Conservation (phyloP, 1,139 yeast species). For the Hemisphaericaspora lyxosophila region DNA sequence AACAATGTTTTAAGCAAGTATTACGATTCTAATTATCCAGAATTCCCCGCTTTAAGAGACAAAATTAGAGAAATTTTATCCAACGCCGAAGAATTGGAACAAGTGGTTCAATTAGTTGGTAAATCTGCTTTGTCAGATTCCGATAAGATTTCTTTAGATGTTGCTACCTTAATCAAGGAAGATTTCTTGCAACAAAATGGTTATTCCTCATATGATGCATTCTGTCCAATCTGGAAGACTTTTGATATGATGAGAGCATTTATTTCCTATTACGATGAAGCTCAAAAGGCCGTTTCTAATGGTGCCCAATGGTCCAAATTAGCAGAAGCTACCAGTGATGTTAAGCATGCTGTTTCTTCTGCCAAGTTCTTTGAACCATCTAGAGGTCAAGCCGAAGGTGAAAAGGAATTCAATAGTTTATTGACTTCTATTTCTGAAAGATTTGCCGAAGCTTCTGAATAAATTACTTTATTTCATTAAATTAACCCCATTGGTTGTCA, state of each 20-base stretch:
- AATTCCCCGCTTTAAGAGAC: constrained; percentile 85
- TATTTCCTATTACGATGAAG: constrained; percentile 89
- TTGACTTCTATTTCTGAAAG: constrained; percentile 77
- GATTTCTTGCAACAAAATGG: constrained; percentile 99
- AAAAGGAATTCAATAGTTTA: constrained; percentile 73
- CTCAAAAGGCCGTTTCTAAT: constrained; percentile 91
- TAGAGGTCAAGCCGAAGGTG: constrained; percentile 78
- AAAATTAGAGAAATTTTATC: constrained; percentile 91
- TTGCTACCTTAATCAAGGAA: constrained; percentile 86
- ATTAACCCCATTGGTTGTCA: not conserved
- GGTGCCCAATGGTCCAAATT: constrained; percentile 96
- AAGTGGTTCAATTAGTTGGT: constrained; percentile 98
- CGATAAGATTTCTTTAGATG: constrained; percentile 95
- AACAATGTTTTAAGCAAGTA: constrained; percentile 82
- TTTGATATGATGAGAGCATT: constrained; percentile 97
- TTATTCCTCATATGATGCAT: constrained; percentile 95
- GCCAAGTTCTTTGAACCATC: constrained; percentile 96
- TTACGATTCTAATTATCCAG: constrained; percentile 85
- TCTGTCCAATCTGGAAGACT: constrained; percentile 99
- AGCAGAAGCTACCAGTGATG: constrained; percentile 82
- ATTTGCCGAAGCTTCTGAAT: constrained; percentile 95
- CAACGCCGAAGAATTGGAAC: constrained; percentile 97
- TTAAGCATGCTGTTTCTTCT: constrained; percentile 89
- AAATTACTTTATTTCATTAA: constrained; percentile 19
- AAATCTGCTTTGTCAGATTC: constrained; percentile 95